Evolutionary conservation across 495 filamentous ascomycete genomes (phyloP), one percentile per base, ranked within the genome.

Genomic region (Bombardia bombarda): DNA sequence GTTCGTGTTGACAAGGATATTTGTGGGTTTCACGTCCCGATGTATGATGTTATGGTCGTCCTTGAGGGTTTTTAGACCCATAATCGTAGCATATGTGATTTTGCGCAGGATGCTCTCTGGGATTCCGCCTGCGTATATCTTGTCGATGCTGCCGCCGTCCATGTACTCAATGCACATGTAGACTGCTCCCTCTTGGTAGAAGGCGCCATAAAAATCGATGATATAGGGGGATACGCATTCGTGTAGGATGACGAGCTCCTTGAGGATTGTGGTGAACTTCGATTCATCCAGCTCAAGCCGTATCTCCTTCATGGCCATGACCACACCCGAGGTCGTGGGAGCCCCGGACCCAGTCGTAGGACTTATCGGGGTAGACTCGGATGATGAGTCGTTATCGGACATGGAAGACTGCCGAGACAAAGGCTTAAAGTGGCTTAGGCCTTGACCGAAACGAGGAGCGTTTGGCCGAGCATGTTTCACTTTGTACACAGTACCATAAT

Each of bases 291-390:
- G 68, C 59, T 99, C 92, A 19, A 99, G 69, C n/a, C 92, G 78
- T 44, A 97, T 93, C 63, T 99, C 92, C 56, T 99, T 97, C 92
- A 99, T 97, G 12, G 92, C 92, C 92, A 99, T 99, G 50, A 93
- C 70, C 22, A 85, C 71, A 3, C 88, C 89, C 0, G 79, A 79
- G 40, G 62, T 62, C 43, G 59, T 50, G 32, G 52, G 50, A 26
- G 31, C 36, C 16, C 46, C 49, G 13, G 44, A 51, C 35, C 31
- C 28, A n/a, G 45, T 46, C 7, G 53, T 41, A 10, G 52, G 7
- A 45, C 36, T 44, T 32, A 51, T 25, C 23, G 51, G 42, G n/a
- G 51, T 48, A 4, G 39, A 34, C 33, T 47, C 43, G 38, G 32
- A 38, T 30, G 35, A 7, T 0, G 52, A 45, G 10, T 58, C 56